phyloP scores from a whole-genome alignment of 1,284 basidiomycete species.

The Cystobasidium sp. region DNA sequence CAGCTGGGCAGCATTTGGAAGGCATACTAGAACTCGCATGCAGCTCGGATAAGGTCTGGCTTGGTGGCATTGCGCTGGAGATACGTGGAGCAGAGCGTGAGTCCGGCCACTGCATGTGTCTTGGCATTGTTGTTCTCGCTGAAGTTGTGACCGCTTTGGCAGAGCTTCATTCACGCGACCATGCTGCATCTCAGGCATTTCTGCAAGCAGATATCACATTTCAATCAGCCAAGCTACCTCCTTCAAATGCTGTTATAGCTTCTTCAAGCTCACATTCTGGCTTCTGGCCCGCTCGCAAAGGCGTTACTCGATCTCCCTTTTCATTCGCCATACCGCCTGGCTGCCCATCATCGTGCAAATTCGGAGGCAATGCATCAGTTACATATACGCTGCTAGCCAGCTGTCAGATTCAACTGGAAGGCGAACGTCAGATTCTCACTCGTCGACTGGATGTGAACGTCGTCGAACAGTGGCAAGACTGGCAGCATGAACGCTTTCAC shows the following conservation, averaged over 20 bases:
- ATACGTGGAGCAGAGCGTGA: slow-evolving; percentile 42
- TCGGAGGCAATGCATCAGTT: slow-evolving; percentile 50
- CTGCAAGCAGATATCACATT: slow-evolving; percentile 50
- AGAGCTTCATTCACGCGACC: slow-evolving; percentile 53
- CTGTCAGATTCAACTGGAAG: slow-evolving; percentile 35
- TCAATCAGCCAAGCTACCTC: slow-evolving; percentile 52
- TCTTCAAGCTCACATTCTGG: slow-evolving; percentile 26
- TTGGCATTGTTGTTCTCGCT: not conserved
- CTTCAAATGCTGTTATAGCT: slow-evolving; percentile 51
- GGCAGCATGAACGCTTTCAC: slow-evolving; percentile 30
- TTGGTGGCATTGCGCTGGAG: slow-evolving; percentile 50
- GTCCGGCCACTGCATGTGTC: slow-evolving; percentile 40
- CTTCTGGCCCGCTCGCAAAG: slow-evolving; percentile 52
- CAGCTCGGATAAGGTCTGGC: slow-evolving; percentile 40
- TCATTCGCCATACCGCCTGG: slow-evolving; percentile 49
- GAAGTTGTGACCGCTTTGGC: not conserved
- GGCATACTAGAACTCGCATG: slow-evolving; percentile 49
- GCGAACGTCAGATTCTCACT: slow-evolving; percentile 33
- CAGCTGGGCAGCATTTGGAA: slow-evolving; percentile 47
- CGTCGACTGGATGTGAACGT: slow-evolving; percentile 29
- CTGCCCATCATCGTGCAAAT: slow-evolving; percentile 50
- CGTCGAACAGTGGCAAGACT: slow-evolving; percentile 41
- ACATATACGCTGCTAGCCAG: slow-evolving; percentile 51
- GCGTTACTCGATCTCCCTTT: slow-evolving; percentile 54
- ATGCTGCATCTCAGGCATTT: slow-evolving; percentile 53